Evolutionary conservation across 2,329 filamentous ascomycete species (phyloP), one percentile per base, ranked within the genome.

Genomic region (Lachnellula hyalina): DNA sequence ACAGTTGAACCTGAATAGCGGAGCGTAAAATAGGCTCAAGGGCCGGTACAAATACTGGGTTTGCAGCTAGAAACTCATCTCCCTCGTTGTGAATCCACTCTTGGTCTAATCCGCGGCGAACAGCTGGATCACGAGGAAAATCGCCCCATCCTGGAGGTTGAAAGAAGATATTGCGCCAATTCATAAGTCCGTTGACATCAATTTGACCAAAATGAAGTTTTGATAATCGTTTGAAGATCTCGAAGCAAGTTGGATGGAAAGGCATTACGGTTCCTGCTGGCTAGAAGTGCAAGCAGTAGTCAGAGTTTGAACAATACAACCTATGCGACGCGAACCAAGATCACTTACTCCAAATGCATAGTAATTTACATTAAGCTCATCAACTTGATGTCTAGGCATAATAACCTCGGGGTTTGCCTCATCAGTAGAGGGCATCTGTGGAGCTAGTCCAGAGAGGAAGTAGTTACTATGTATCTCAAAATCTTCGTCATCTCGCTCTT

Each of bases 41-140:
- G 15, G 47, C 55, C 8, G 62, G 61, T 17, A 65, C 45, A 28
- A 58, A 62, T 11, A 65, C 36, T 6, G 62, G 58, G 47, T 64
- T 65, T 2, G 63, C 61, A 25, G 51, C 62, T 14, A 65, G 54
- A 47, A 62, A 64, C 40, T 60, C 21, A 25, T 28, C 11, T 50
- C 58, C 53, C 17, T 25, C 28, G 8, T 46, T n/a, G n/a, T 55
- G 53, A 28, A 4, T 15, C 53, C 53, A 55, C 40, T 17, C 23
- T 34, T 52, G 35, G 8, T 48, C 53, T 5, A 11, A 17, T 8
- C 35, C 51, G 4, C 19, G 7, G 1, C 17, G 4, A 34, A 55
- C 41, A 8, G 34, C 34, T 25, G 32, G 47, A 17, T 47, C 44
- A 17, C 21, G 21, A 28, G 21, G 14, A 2, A 47, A 6, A 25